These are phyloP conservation scores for Cyclotella cryptica DNA, from an alignment of 108 stramenopile species.

Conservation along the genomic window DNA sequence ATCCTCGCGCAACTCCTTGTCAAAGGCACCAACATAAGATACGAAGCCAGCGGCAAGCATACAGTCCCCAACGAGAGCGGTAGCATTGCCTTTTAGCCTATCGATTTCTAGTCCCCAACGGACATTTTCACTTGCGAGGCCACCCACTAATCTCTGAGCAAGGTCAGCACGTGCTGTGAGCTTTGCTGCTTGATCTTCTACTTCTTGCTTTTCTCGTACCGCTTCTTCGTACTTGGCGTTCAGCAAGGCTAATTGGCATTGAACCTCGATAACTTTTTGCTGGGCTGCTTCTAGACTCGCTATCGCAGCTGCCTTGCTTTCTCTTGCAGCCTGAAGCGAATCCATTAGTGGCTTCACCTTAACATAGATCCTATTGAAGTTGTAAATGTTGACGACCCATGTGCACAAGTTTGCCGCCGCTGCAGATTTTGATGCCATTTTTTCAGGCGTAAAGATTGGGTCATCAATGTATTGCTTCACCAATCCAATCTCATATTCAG, in stretches of 20 bases:
- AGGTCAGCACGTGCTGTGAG: conserved; percentile 75
- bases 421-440: conserved; percentile 86
- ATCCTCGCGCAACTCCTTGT: conserved; percentile 76
- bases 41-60: conserved; percentile 93
- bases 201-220: conserved; percentile 80
- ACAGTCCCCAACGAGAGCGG: conserved; percentile 86
- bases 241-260: conserved; percentile 56
- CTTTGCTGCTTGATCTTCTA: conserved; percentile 80
- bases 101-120: conserved; percentile 91
- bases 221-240: conserved; percentile 70
- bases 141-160: conserved; percentile 87
- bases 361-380: conserved; percentile 92
- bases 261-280: conserved; percentile 65
- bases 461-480: conserved; percentile 65
- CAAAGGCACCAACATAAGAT: conserved; percentile 94
- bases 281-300: conserved; percentile 74
- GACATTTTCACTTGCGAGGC: conserved; percentile 86
- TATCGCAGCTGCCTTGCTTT: conserved; percentile 75
- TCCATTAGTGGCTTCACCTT: conserved; percentile 95
- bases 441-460: conserved; percentile 72
- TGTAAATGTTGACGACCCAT: conserved; percentile 90
- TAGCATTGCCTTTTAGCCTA: conserved; percentile 65
- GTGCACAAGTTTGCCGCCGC: conserved; percentile 90
- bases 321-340: conserved; percentile 76
- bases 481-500: conserved; percentile 70